A percentile compares a stretch with the other conserved stretches of the same genome.
Evolutionary conservation across 345 rosid genomes (phyloP).

Genomic region (Carallia pectinifolia): DNA sequence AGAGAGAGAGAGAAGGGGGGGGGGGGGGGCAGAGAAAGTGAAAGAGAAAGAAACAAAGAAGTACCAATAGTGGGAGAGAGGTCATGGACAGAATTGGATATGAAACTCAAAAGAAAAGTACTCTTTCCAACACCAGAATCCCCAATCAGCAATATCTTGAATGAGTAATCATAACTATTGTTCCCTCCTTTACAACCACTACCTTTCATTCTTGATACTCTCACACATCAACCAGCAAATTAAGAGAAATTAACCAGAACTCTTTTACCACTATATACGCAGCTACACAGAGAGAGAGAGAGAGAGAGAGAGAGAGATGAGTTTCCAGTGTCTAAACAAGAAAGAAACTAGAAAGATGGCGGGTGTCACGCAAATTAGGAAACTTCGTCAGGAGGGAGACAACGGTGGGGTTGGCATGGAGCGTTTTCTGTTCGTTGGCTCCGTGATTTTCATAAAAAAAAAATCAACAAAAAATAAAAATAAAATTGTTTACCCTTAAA

Average conservation of each 20-base stretch:
- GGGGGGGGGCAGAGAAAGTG: neutral
- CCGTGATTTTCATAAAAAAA: neutral
- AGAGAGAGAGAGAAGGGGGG: neutral
- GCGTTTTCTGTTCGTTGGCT: neutral
- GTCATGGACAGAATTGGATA: conserved; percentile 64
- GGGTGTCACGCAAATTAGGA: conserved; percentile 10
- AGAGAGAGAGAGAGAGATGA: neutral
- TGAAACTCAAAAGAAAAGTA: conserved; percentile 78
- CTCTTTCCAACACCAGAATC: conserved; percentile 99
- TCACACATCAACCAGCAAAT: neutral
- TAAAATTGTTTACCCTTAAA: no score
- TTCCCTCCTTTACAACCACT: conserved; percentile 46
- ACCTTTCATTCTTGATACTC: conserved; percentile 20
- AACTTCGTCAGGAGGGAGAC: conserved; percentile 27
- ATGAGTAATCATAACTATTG: conserved; percentile 72
- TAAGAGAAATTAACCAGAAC: neutral
- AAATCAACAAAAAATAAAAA: neutral
- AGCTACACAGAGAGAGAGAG: neutral
- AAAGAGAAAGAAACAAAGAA: neutral
- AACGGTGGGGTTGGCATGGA: conserved; percentile 31
- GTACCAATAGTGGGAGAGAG: conserved; percentile 90
- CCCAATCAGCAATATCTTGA: conserved; percentile 88
- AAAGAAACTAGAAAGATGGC: neutral
- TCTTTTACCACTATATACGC: no score
- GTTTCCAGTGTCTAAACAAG: neutral